Evolutionary conservation across 192 early-diverging fungal species (phyloP).

Genomic region (Coemansia sp.): DNA sequence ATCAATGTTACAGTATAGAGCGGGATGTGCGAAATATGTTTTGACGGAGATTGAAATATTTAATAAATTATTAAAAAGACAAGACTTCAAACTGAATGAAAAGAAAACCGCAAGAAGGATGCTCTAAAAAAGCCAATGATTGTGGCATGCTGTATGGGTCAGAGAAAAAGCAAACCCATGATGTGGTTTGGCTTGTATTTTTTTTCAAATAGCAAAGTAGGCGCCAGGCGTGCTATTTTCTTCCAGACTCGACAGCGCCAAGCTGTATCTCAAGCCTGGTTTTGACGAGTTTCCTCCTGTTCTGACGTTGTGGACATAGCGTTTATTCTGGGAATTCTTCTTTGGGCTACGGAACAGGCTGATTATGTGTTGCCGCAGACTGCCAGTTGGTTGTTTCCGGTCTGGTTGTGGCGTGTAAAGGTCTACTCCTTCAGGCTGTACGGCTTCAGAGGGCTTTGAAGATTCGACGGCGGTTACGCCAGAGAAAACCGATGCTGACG

Average conservation of each 20-base stretch:
- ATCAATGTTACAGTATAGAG: too few species aligned
- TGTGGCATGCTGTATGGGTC: background rate
- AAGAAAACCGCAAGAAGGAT: too few species aligned
- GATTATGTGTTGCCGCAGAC: background rate
- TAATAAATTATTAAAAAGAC: too few species aligned
- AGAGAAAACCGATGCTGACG: slow-evolving; percentile 5
- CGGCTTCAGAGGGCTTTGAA: background rate
- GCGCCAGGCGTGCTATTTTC: background rate
- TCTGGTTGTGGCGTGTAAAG: background rate
- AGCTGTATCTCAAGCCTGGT: background rate
- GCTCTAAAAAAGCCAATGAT: too few species aligned
- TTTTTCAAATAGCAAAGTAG: background rate
- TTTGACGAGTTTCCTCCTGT: background rate
- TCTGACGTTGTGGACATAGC: background rate
- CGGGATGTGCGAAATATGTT: background rate
- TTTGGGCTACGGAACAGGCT: background rate
- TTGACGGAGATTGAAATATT: background rate
- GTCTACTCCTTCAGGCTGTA: background rate
- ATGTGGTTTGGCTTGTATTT: too few species aligned
- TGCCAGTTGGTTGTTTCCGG: background rate
- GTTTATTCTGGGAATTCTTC: background rate
- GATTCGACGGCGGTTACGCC: slow-evolving; percentile 4
- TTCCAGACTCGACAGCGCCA: background rate
- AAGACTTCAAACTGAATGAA: too few species aligned
- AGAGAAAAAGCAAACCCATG: background rate